Percentiles rank a stretch among this genome's conserved stretches.
phyloP scores from a whole-genome alignment of 495 filamentous ascomycete species.

The Tuber calosporum region DNA sequence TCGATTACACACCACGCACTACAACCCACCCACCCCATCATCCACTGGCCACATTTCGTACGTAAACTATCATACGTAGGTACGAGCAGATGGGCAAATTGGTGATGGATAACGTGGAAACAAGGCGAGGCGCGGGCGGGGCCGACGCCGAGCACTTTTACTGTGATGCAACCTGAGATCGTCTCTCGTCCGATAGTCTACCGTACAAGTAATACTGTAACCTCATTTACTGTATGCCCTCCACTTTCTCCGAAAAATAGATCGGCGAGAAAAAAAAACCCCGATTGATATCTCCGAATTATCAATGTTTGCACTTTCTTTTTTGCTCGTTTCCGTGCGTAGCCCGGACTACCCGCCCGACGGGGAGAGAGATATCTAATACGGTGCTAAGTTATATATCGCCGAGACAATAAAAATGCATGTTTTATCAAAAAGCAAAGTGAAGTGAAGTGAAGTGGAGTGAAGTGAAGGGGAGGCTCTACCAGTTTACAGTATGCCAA shows the following conservation, averaged over 20 bases:
- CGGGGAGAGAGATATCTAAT: not conserved
- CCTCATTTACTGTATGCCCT: too few relatives aligned
- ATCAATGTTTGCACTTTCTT: not conserved
- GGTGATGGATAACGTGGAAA: too few relatives aligned
- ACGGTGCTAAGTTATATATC: too few relatives aligned
- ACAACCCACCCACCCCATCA: too few relatives aligned
- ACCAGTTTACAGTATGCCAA: not conserved
- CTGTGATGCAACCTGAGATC: not conserved
- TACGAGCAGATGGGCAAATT: too few relatives aligned
- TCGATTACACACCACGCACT: too few relatives aligned
- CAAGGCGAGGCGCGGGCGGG: not conserved
- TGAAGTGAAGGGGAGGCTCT: not conserved
- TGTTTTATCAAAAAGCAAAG: not conserved
- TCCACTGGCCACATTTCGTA: too few relatives aligned
- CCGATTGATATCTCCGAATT: constrained; percentile 1
- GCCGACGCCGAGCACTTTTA: not conserved
- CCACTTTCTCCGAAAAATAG: not conserved
- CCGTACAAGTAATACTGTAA: too few relatives aligned
- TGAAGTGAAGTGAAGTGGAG: too few relatives aligned
- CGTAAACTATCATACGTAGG: too few relatives aligned
- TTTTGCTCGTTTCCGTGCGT: not conserved
- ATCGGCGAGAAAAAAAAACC: not conserved
- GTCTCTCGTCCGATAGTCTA: not conserved
- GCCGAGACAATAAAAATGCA: not conserved
- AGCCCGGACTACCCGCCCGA: not conserved